Base-by-base conservation (phyloP, 768 basidiomycete species). In the Mycena galopus region DNA sequence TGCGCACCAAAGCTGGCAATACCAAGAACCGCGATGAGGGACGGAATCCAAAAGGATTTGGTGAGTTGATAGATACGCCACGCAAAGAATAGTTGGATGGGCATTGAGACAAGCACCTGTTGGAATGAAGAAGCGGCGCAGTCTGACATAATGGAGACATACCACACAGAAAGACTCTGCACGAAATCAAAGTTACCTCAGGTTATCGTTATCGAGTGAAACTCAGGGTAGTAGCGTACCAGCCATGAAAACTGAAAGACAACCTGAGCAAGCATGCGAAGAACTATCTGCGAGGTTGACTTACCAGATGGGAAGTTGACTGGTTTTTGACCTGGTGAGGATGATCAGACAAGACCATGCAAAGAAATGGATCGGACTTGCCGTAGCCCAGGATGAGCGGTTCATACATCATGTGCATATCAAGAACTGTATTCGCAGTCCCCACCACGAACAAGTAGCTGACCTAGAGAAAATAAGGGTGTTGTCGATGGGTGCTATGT, bases 381-480 rank as follows among this genome's bases (percentile, higher is more conserved):
- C 85, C 85, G 56, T 84, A 88, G 68, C 84, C 78, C 19, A 80
- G 65, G 14, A 88, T 86, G 0, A 88, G 79, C 0, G 87, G 86
- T 68, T 88, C 81, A 56, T 84, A 88, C 77, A 88, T 83, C 76
- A 88, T 84, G 3, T 79, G 80, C 62, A 88, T 85, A 73, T 86
- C 83, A 65, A 82, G 82, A 4, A 74, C 85, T 4, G 86, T 86
- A 70, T 87, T 87, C 2, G 84, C 67, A 0, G 85, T 84, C 67
- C 87, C 87, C n/a, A 83, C 73, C 17, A 84, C 47, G 72, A 87
- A 86, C 4, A 88, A 75, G 72, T 84, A 87, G 21, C 82, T 65
- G 0, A 88, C 83, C 86, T 87, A 69, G 4, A 3, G 27, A 8
- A 35, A 39, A 58, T 64, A 39, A 64, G 53, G 9, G 17, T 21